Percentiles rank a stretch among this genome's conserved stretches.
Conservation (phyloP, 768 basidiomycete genomes). For the Mycena indigotica region DNA sequence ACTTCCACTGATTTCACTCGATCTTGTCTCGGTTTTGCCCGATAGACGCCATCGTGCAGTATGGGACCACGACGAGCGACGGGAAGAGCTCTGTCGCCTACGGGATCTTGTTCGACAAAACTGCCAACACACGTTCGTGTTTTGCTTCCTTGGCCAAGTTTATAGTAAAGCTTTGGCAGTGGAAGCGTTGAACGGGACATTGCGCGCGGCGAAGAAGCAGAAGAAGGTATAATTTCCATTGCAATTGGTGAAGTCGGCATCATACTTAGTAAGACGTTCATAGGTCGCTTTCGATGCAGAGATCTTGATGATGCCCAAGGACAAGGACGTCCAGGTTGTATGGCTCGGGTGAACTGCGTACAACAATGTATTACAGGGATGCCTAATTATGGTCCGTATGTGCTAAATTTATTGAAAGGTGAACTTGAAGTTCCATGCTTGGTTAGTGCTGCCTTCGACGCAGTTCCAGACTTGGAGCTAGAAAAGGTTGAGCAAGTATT, state of each 20-base stretch:
- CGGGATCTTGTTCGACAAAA: slow-evolving; percentile 50
- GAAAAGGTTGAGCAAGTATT: not conserved
- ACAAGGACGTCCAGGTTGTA: slow-evolving; percentile 49
- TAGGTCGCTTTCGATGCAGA: slow-evolving; percentile 49
- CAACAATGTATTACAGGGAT: not conserved
- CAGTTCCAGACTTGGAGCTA: slow-evolving; percentile 28
- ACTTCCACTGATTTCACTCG: slow-evolving; percentile 10
- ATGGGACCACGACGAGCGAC: slow-evolving; percentile 41
- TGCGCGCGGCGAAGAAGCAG: slow-evolving; percentile 48
- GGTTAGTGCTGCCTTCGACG: slow-evolving; percentile 17
- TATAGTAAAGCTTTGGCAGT: slow-evolving; percentile 29
- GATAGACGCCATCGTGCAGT: slow-evolving; percentile 45
- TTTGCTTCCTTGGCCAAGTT: not conserved
- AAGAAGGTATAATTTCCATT: slow-evolving; percentile 40
- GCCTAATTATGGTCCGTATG: not conserved
- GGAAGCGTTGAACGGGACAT: slow-evolving; percentile 52
- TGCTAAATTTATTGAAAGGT: not conserved
- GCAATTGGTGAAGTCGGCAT: not conserved
- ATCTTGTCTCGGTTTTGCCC: not conserved
- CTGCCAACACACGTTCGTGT: slow-evolving; percentile 45
- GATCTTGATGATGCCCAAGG: slow-evolving; percentile 52
- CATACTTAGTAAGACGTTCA: too few relatives aligned
- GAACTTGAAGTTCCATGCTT: slow-evolving; percentile 8
- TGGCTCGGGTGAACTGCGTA: slow-evolving; percentile 32
- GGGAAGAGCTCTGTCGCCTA: slow-evolving; percentile 43